These are phyloP conservation scores for Nicotiana tomentosiformis DNA, from an alignment of 257 asterid species.

Conservation along the genomic window DNA sequence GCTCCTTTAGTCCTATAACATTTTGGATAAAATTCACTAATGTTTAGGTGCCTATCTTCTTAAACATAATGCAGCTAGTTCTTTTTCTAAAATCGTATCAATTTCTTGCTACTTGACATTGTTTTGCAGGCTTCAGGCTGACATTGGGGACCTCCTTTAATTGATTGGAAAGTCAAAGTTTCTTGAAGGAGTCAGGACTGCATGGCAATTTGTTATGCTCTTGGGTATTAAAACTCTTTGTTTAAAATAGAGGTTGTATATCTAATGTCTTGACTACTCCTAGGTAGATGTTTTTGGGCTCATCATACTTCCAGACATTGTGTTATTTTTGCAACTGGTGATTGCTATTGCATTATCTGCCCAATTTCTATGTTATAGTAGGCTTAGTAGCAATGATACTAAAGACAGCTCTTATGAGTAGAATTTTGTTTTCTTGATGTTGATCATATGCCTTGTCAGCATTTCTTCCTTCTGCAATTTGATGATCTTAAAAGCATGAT, in stretches of 20 bases:
- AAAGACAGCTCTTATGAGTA: neutral
- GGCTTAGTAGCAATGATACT: neutral
- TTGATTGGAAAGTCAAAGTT: neutral
- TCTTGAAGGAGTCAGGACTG: neutral
- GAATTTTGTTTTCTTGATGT: neutral
- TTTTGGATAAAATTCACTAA: neutral
- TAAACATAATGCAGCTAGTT: too few relatives aligned
- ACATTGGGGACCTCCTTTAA: neutral
- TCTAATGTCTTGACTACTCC: neutral
- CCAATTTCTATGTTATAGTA: neutral
- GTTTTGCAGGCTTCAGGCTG: neutral
- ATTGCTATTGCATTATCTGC: neutral
- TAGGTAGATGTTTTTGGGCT: neutral
- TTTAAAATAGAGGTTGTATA: neutral
- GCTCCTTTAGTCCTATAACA: neutral
- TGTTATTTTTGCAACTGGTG: neutral
- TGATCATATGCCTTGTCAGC: neutral
- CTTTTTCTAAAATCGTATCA: neutral
- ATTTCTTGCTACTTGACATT: too few relatives aligned
- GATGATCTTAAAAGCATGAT: neutral
- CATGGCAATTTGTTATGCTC: neutral
- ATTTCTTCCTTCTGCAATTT: neutral
- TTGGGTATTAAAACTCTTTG: neutral
- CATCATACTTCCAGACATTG: neutral
- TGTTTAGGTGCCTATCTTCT: too few relatives aligned